Evolutionary conservation across 2,329 filamentous ascomycete genomes (phyloP).

Genomic region (Arachnopeziza araneosa): DNA sequence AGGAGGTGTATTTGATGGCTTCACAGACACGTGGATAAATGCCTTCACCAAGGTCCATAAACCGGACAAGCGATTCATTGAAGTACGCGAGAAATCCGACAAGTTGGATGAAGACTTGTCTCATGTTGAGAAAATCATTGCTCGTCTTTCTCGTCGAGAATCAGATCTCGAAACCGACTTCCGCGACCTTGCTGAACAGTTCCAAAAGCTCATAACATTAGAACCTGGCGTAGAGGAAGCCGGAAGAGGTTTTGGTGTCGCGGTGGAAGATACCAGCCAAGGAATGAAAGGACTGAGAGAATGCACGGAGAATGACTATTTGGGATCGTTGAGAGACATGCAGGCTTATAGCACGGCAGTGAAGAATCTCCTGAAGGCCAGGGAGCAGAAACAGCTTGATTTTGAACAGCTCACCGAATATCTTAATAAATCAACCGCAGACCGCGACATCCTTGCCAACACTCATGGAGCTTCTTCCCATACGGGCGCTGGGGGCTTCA

Average conservation of each 20-base stretch:
- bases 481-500: slow-evolving; percentile 76
- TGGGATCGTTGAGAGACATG: slow-evolving; percentile 91
- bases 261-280: slow-evolving; percentile 74
- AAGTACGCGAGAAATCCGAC: slow-evolving; percentile 86
- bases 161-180: slow-evolving; percentile 84
- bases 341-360: slow-evolving; percentile 86
- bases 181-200: slow-evolving; percentile 84
- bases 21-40: slow-evolving; percentile 95
- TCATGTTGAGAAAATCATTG: slow-evolving; percentile 94
- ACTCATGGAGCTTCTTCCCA: slow-evolving; percentile 57
- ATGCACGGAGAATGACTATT: slow-evolving; percentile 90
- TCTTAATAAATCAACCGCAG: slow-evolving; percentile 80
- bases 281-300: slow-evolving; percentile 80
- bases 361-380: slow-evolving; percentile 81
- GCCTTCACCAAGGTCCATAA: slow-evolving; percentile 96
- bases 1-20: slow-evolving; percentile 82
- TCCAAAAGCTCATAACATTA: slow-evolving; percentile 84
- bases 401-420: slow-evolving; percentile 96
- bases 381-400: slow-evolving; percentile 97
- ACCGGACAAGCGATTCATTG: slow-evolving; percentile 88
- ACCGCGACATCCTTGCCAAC: slow-evolving; percentile 64
- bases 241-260: slow-evolving; percentile 79
- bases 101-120: slow-evolving; percentile 91
- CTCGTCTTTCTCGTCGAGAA: slow-evolving; percentile 81
- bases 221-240: slow-evolving; percentile 81